Percentiles rank a stretch among this genome's conserved stretches.
These are phyloP conservation scores for Exophiala mesophila DNA, from an alignment of 2,329 filamentous ascomycete species.

Conservation along the genomic window DNA sequence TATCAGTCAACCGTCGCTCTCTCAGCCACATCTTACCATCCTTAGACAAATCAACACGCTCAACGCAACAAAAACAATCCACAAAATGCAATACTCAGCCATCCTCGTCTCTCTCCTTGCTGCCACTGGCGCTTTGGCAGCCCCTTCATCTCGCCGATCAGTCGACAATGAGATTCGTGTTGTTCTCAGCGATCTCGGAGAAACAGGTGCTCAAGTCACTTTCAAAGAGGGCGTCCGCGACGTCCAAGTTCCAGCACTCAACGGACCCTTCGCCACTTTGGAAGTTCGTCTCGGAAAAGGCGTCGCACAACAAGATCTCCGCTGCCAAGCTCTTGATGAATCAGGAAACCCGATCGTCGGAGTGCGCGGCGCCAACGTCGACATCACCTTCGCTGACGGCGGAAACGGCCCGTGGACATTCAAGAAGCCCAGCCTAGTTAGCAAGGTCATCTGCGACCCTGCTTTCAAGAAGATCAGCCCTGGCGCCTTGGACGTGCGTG, in stretches of 20 bases:
- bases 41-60: conserved; percentile 5
- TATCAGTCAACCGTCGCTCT: not conserved
- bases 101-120: conserved; percentile 20
- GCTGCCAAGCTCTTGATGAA: conserved; percentile 22
- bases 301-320: conserved; percentile 17
- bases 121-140: conserved; percentile 19
- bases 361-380: conserved; percentile 16
- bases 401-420: conserved; percentile 22
- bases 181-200: conserved; percentile 13
- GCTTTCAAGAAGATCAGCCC: conserved; percentile 18
- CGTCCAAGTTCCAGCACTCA: conserved; percentile 6
- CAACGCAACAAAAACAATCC: conserved; percentile 2
- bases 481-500: conserved; percentile 10
- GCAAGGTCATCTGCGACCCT: conserved; percentile 22
- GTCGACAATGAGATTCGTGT: conserved; percentile 16
- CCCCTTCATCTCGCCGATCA: conserved; percentile 11
- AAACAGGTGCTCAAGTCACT: conserved; percentile 10
- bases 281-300: conserved; percentile 14
- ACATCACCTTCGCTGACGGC: conserved; percentile 23
- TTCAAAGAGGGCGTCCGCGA: conserved; percentile 9
- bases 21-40: conserved; percentile 2
- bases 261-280: conserved; percentile 18
- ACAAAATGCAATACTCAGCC: conserved; percentile 17
- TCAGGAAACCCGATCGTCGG: conserved; percentile 17
- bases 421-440: conserved; percentile 13